Evolutionary conservation across 225 moss, liverwort and hornwort genomes (phyloP).

Genomic region (Pseudisothecium myosuroides): DNA sequence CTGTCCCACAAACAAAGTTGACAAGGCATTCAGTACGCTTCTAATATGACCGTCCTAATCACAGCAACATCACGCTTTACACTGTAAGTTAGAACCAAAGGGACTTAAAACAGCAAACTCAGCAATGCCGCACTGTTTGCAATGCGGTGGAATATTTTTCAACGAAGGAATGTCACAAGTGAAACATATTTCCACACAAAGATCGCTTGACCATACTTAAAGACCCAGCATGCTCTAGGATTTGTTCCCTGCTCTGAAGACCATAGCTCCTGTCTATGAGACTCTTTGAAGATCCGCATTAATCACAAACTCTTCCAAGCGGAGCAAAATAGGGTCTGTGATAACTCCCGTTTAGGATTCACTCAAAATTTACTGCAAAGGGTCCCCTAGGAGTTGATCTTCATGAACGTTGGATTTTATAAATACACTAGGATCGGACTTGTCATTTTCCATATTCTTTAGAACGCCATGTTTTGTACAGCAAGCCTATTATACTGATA

Average conservation of each 20-base stretch:
- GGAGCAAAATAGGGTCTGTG: neutral
- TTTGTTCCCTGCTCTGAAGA: neutral
- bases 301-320: neutral
- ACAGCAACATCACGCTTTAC: neutral
- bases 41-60: neutral
- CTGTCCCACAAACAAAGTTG: constrained; percentile 14
- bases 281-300: neutral
- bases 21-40: neutral
- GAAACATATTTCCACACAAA: neutral
- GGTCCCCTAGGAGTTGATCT: neutral
- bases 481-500: neutral
- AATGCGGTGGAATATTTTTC: neutral
- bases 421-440: neutral
- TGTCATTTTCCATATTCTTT: neutral
- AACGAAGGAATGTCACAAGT: neutral
- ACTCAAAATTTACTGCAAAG: too few species aligned
- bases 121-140: neutral
- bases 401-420: too few species aligned
- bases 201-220: neutral
- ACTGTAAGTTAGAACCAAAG: neutral
- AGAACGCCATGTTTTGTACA: neutral
- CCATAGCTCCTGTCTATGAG: too few species aligned
- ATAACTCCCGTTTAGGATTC: too few species aligned
- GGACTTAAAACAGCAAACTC: neutral
- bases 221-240: neutral